Conservation (phyloP, 768 basidiomycete genomes). For the Stropharia rugosoannulata region DNA sequence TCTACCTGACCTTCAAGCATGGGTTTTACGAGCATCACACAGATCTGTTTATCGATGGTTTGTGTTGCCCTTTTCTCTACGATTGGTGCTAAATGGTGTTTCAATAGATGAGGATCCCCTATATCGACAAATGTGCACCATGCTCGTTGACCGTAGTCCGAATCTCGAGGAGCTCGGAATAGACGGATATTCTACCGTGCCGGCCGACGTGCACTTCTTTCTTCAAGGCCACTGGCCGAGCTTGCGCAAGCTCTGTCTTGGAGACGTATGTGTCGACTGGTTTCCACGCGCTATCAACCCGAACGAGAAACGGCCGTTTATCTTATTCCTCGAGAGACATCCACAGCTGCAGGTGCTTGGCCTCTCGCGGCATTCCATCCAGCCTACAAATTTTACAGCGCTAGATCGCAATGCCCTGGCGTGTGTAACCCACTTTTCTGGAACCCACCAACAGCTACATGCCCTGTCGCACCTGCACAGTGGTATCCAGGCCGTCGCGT, state of each 20-base stretch:
- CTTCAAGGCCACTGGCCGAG: slow-evolving; percentile 67
- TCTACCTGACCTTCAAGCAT: slow-evolving; percentile 56
- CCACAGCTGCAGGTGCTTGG: slow-evolving; percentile 46
- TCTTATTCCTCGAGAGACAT: slow-evolving; percentile 69
- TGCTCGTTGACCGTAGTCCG: slow-evolving; percentile 66
- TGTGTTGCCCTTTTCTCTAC: slow-evolving; percentile 14
- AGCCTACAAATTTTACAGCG: slow-evolving; percentile 49
- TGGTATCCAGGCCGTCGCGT: slow-evolving; percentile 53
- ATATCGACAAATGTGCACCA: slow-evolving; percentile 61
- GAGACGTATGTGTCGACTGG: slow-evolving; percentile 67
- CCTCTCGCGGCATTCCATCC: slow-evolving; percentile 53
- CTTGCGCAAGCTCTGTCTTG: slow-evolving; percentile 57
- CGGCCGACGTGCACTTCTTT: slow-evolving; percentile 55
- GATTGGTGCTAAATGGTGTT: not conserved
- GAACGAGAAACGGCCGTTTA: slow-evolving; percentile 55
- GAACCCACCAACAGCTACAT: slow-evolving; percentile 67
- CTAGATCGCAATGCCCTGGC: slow-evolving; percentile 45
- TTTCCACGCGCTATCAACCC: slow-evolving; percentile 32
- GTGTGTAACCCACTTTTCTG: slow-evolving; percentile 59
- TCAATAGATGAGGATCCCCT: slow-evolving; percentile 49
- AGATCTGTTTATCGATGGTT: slow-evolving; percentile 58
- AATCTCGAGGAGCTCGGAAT: slow-evolving; percentile 66
- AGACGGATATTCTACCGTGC: slow-evolving; percentile 50
- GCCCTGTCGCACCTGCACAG: slow-evolving; percentile 51
- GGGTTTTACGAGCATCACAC: slow-evolving; percentile 65